Evolutionary conservation across 345 rosid genomes (phyloP), one percentile per base, ranked within the genome.

Genomic region (Syzygium grande): DNA sequence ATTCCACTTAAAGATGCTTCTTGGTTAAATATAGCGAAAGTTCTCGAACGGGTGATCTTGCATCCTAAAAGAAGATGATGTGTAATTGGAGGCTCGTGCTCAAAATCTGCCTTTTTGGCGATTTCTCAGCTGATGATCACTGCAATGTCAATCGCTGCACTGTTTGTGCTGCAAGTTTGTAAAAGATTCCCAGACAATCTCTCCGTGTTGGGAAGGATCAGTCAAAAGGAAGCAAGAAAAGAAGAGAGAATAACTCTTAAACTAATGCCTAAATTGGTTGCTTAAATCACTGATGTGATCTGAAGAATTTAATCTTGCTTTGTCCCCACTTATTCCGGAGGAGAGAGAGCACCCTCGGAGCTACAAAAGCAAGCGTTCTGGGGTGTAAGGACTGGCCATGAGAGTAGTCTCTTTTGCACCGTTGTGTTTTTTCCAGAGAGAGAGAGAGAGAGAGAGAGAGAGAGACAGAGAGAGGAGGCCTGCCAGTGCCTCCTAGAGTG

Each of bases 251-350:
- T 86, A 89, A 84, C 54, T 84, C 87, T 84, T 87, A 87, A 89
- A 89, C 86, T 86, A 85, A 56, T 88, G 86, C 38, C 68, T 89
- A 88, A 90, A 90, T 85, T 84, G 92, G 91, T 87, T 89, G 89
- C 93, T 92, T 90, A 90, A 90, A 93, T 93, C 91, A 85, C 89
- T 87, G 93, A 92, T 93, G 90, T 91, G 94, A 92, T 90, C 41
- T 89, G 89, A 87, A 92, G 94, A 93, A 91, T 93, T 92, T 91
- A 89, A 91, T 92, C 93, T 90, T 91, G 93, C 95, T 93, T 93
- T 93, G 85, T 88, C 51, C 88, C 90, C 90, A 88, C 92, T 93
- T 92, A 87, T 90, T 91, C 93, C 55, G 85, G 88, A 59, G 51
- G 80, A 38, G 56, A 15, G 43, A 63, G 86, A 85, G 56, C 84